Evolutionary conservation across 2,329 filamentous ascomycete species (phyloP).

Genomic region (Pestalotiopsis sp.): DNA sequence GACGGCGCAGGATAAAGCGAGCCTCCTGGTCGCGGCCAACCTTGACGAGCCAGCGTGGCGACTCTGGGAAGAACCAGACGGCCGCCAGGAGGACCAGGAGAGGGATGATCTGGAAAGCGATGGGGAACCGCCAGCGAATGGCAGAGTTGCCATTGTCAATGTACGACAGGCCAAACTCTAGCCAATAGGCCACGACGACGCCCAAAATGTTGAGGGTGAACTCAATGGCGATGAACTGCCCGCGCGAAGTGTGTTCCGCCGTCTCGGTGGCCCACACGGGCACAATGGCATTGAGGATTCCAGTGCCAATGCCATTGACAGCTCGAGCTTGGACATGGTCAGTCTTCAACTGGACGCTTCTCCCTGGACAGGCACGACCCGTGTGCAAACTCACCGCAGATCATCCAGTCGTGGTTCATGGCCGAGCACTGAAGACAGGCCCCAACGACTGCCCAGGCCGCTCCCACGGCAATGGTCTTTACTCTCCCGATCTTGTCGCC

Average conservation of each 20-base stretch:
- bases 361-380: neutral
- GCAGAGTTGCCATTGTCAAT: conserved; percentile 59
- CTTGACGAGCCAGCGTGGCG: conserved; percentile 69
- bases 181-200: conserved; percentile 66
- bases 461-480: conserved; percentile 62
- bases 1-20: conserved; percentile 62
- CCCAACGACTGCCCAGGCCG: conserved; percentile 60
- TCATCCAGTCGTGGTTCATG: conserved; percentile 71
- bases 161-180: conserved; percentile 62
- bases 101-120: conserved; percentile 71
- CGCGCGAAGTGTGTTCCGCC: conserved; percentile 67
- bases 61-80: conserved; percentile 72
- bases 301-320: conserved; percentile 68
- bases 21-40: conserved; percentile 69
- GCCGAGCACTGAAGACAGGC: conserved; percentile 68
- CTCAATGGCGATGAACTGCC: conserved; percentile 71
- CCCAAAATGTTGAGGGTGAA: conserved; percentile 76
- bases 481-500: conserved; percentile 66
- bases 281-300: conserved; percentile 70
- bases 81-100: conserved; percentile 57
- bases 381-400: conserved; percentile 52
- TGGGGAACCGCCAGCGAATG: conserved; percentile 69
- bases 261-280: conserved; percentile 75
- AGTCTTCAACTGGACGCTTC: neutral
- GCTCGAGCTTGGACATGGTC: conserved; percentile 46